Evolutionary conservation across 805 yeast genomes (phyloP), one percentile per base, ranked within the genome.

Genomic region (Candida ipomoeae): DNA sequence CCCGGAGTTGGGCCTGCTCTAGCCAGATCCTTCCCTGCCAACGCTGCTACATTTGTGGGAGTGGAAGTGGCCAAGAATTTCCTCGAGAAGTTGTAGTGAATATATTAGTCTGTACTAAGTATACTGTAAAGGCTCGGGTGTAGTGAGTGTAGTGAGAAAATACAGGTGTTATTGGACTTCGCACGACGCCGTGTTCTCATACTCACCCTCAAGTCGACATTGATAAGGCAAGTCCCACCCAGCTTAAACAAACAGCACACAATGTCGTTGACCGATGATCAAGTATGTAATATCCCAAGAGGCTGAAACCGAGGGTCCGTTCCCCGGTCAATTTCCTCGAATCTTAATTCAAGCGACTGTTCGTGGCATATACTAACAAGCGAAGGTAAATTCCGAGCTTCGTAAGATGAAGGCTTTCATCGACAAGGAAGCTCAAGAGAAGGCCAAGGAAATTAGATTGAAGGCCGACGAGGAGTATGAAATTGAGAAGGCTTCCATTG

Each of bases 401-500:
- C 84, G 85, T 69, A 94, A 94, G 79, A 94, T 94, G 97, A 96
- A 92, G 69, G 91, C 95, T 67, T 94, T 94, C 84, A 94, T 94
- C 81, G 89, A 87, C 75, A 94, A 92, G 81, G 99, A 94, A 76
- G 99, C 99, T 37, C 96, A 91, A 64, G 99, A 94, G 71, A 94
- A 94, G 76, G 97, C 98, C 59, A 89, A 88, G 69, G 99, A 94
- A 73, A 90, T 94, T 66, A 84, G 80, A 68, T 78, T 94, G 63
- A 95, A 94, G 77, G 97, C 98, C 40, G 96, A 95, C 68, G 99
- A 94, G 72, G 99, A 94, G 75, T 94, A 92, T 68, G 98, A 94
- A 72, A 91, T 94, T 63, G 99, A 94, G 69, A 94, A 94, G 78
- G 92, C 97, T 20, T 83, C 89, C 51, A 84, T 94, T 64, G 98